These are phyloP conservation scores for Candida silvatica DNA, from an alignment of 805 yeast species.

Conservation along the genomic window DNA sequence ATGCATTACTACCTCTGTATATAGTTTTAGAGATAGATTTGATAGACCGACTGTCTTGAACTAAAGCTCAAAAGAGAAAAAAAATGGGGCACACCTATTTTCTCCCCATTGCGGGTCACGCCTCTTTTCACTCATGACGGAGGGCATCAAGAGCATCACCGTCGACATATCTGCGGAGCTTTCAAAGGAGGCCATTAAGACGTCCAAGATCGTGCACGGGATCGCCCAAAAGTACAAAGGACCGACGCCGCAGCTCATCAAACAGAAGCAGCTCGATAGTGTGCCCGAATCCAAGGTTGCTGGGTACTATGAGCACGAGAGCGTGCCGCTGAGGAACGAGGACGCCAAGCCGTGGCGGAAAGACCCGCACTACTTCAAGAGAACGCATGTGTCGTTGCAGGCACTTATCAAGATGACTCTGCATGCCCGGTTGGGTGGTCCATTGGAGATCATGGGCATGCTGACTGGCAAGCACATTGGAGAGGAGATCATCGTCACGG, in stretches of 20 bases:
- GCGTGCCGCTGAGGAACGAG: neutral
- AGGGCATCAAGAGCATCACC: neutral
- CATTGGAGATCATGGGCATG: constrained; percentile 94
- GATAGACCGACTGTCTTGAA: no score
- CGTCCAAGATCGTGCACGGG: neutral
- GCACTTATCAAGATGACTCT: constrained; percentile 69
- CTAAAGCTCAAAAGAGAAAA: no score
- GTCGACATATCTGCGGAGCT: constrained; percentile 1
- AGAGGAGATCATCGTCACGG: constrained; percentile 58
- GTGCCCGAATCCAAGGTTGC: neutral
- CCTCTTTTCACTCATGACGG: no score
- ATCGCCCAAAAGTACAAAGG: neutral
- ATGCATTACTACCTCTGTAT: no score
- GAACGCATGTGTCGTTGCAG: constrained; percentile 56
- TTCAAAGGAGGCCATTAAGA: neutral
- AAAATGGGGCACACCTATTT: no score
- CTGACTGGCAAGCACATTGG: constrained; percentile 62
- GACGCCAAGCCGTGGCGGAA: constrained; percentile 42
- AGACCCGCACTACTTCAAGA: constrained; percentile 52
- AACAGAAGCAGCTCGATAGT: neutral
- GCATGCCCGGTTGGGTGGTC: constrained; percentile 79
- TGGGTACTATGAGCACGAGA: constrained; percentile 1
- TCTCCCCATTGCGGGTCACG: no score
- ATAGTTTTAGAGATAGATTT: no score
- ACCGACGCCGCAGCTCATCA: neutral